Percentiles rank a stretch among this genome's conserved stretches.
These are phyloP conservation scores for Yamadazyma pseudoaaseri DNA, from an alignment of 1,139 yeast species.

Conservation along the genomic window DNA sequence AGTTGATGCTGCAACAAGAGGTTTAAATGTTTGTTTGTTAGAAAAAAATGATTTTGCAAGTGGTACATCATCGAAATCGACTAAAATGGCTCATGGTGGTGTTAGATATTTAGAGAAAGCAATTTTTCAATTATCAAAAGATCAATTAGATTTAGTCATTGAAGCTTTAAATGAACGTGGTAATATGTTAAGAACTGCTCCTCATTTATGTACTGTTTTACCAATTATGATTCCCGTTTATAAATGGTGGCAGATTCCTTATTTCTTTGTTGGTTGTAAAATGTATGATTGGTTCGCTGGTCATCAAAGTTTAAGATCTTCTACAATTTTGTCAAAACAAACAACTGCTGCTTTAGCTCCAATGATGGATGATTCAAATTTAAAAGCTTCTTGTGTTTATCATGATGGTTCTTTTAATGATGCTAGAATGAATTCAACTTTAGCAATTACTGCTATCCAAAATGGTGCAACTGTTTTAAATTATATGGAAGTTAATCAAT, in stretches of 20 bases:
- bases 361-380: constrained; percentile 74
- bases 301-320: constrained; percentile 74
- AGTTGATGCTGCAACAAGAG: constrained; percentile 87
- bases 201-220: constrained; percentile 81
- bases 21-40: constrained; percentile 81
- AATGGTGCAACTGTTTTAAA: constrained; percentile 89
- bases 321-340: constrained; percentile 69
- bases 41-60: constrained; percentile 89
- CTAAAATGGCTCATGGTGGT: constrained; percentile 98
- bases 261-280: constrained; percentile 89
- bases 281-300: constrained; percentile 95
- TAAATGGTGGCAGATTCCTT: constrained; percentile 95
- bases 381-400: constrained; percentile 90
- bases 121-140: constrained; percentile 84
- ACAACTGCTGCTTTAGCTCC: constrained; percentile 80
- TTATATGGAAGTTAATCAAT: constrained; percentile 77
- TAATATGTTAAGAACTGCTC: constrained; percentile 87
- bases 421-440: constrained; percentile 82
- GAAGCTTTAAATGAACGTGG: constrained; percentile 94
- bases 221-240: constrained; percentile 96
- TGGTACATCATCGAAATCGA: constrained; percentile 93
- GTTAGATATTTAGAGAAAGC: constrained; percentile 95
- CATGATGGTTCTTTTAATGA: constrained; percentile 96
- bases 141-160: constrained; percentile 86
- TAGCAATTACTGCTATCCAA: constrained; percentile 83